These are phyloP conservation scores for Insectozyma bohioensis DNA, from an alignment of 1,139 yeast genomes.

Conservation along the genomic window DNA sequence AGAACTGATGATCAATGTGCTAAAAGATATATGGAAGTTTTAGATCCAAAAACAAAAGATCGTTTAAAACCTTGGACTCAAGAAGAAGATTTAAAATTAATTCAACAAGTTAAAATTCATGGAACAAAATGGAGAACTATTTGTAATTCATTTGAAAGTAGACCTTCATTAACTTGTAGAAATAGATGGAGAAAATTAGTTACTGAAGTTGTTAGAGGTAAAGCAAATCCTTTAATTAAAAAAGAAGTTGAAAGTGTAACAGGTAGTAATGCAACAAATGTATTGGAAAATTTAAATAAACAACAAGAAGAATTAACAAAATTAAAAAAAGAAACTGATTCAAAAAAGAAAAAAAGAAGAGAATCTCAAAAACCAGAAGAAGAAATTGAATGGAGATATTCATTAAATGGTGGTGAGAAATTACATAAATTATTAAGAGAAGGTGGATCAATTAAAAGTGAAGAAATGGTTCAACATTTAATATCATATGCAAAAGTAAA, in stretches of 20 bases:
- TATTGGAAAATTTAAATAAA: slow-evolving; percentile 15
- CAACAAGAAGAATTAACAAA: slow-evolving; percentile 15
- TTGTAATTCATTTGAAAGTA: slow-evolving; percentile 65
- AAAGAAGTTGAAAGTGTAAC: slow-evolving; percentile 38
- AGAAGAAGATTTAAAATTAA: slow-evolving; percentile 71
- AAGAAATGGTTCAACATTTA: slow-evolving; percentile 55
- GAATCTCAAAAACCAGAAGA: too few species aligned
- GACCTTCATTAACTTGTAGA: slow-evolving; percentile 89
- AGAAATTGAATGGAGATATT: slow-evolving; percentile 35
- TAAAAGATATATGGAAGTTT: slow-evolving; percentile 82
- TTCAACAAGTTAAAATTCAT: slow-evolving; percentile 61
- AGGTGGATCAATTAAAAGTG: slow-evolving; percentile 50
- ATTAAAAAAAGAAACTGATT: slow-evolving; percentile 4
- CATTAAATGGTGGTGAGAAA: slow-evolving; percentile 16
- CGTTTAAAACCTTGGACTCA: slow-evolving; percentile 77
- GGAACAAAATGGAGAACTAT: slow-evolving; percentile 95
- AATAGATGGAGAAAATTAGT: slow-evolving; percentile 90
- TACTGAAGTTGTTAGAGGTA: slow-evolving; percentile 69
- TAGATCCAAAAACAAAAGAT: slow-evolving; percentile 79
- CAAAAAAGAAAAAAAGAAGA: slow-evolving; percentile 5
- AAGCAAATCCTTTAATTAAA: slow-evolving; percentile 40
- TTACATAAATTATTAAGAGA: slow-evolving; percentile 27
- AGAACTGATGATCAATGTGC: slow-evolving; percentile 96
- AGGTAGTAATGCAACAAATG: slow-evolving; percentile 17
- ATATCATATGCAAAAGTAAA: slow-evolving; percentile 62